Conservation (phyloP, 352 stramenopile genomes). For the Thraustochytrium sp. region DNA sequence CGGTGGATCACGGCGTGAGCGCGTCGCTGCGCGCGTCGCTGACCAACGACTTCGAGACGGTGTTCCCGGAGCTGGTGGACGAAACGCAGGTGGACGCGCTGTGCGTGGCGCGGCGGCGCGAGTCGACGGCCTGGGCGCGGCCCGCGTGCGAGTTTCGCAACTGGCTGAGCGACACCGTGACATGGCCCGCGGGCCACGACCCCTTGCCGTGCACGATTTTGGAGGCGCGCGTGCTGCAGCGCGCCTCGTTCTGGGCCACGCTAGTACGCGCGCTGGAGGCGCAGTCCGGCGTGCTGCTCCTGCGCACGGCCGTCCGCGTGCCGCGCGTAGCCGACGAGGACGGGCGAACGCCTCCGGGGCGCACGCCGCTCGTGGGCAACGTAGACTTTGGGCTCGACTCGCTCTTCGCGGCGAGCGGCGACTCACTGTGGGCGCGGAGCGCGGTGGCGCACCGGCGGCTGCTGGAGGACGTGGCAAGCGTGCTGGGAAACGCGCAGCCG, state of each 20-base stretch:
- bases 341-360: not conserved
- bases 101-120: not conserved
- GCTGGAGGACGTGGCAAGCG: not conserved
- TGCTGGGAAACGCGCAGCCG: not conserved
- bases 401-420: not conserved
- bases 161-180: not conserved
- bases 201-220: not conserved
- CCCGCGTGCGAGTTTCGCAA: constrained; percentile 6
- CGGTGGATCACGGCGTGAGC: not conserved
- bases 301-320: not conserved
- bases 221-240: not conserved
- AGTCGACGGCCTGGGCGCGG: not conserved
- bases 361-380: not conserved
- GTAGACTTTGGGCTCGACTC: not conserved
- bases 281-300: not conserved
- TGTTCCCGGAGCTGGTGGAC: not conserved
- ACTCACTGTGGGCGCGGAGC: not conserved
- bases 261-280: not conserved
- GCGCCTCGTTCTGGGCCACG: not conserved
- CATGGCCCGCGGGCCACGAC: not conserved
- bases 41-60: not conserved
- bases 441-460: not conserved
- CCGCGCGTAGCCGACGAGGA: not conserved
- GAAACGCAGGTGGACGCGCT: not conserved
- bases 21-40: not conserved